A percentile compares a stretch with the other conserved stretches of the same genome.
phyloP scores from a whole-genome alignment of 2,329 filamentous ascomycete species.

The Geosmithia morbida region DNA sequence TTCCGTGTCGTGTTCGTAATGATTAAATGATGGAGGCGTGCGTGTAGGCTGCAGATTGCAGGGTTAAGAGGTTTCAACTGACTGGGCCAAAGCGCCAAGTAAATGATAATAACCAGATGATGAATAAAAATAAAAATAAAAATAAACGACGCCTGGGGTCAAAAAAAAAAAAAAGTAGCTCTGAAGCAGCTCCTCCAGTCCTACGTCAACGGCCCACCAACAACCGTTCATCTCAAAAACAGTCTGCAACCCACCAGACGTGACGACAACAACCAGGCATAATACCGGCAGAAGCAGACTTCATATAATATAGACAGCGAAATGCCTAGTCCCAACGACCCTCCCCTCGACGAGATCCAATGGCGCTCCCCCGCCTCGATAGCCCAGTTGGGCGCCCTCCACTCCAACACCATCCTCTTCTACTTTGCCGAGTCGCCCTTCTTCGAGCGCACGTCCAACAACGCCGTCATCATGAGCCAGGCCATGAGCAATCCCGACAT shows the following conservation, averaged over 20 bases:
- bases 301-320: too few relatives aligned
- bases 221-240: background rate
- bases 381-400: constrained; percentile 40
- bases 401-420: constrained; percentile 50
- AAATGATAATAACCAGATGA: too few relatives aligned
- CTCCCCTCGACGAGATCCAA: constrained; percentile 51
- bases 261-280: too few relatives aligned
- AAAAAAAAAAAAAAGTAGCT: too few relatives aligned
- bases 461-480: constrained; percentile 47
- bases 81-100: too few relatives aligned
- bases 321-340: constrained; percentile 32
- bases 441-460: constrained; percentile 54
- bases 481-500: constrained; percentile 46
- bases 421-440: constrained; percentile 56
- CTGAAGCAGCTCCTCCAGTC: too few relatives aligned
- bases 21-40: too few relatives aligned
- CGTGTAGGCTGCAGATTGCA: background rate
- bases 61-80: constrained; percentile 3
- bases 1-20: background rate
- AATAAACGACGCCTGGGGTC: too few relatives aligned
- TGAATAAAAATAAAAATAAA: too few relatives aligned
- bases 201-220: constrained; percentile 4
- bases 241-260: background rate
- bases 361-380: constrained; percentile 41
- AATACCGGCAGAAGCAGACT: background rate